Base-by-base conservation (phyloP, 2,329 filamentous ascomycete genomes). In the Madurella mycetomatis region DNA sequence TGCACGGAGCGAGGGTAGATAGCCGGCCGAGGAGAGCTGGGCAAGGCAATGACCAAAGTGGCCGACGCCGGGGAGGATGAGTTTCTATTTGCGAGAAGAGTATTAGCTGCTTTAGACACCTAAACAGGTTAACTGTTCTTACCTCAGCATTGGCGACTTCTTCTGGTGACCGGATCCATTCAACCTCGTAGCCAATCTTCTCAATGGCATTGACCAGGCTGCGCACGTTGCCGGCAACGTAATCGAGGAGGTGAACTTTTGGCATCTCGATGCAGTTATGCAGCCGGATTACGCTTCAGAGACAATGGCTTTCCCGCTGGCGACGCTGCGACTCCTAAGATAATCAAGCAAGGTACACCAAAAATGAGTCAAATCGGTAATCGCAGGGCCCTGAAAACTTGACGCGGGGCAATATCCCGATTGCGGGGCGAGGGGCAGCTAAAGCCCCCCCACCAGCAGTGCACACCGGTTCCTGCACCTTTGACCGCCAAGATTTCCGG, bases 121-220 rank as follows among this genome's bases (percentile, higher is more conserved):
- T 31, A 39, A 31, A 18, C 5, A 16, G 37, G 19, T 31, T 11
- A 52, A 32, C 12, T 17, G 25, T 18, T 67, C 76, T 64, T 77
- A 95, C 92, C 74, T 96, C 89, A 62, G 92, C 94, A 64, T 86
- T 84, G 58, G 84, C 76, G 51, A 99, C 84, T 72, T 97, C 91
- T 64, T 88, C 84, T 4, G 94, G 94, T 34, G 84, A 84, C 65
- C 81, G 87, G 62, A 99, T 80, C 94, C 92, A 97, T 76, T 94
- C 88, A 45, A 99, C 90, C 43, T 88, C 82, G 70, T 92, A 97
- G 58, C 94, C 94, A 55, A 92, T 82, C 73, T 94, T 95, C 72
- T 99, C 92, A 67, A 99, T 95, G 65, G 92, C 94, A 77, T 99
- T 99, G 69, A 92, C 92, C 65, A 99, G 82, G 60, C 92, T 96